A percentile compares a stretch with the other conserved stretches of the same genome.
Evolutionary conservation across 192 early-diverging fungal genomes (phyloP).

Genomic region (Dispira simplex): DNA sequence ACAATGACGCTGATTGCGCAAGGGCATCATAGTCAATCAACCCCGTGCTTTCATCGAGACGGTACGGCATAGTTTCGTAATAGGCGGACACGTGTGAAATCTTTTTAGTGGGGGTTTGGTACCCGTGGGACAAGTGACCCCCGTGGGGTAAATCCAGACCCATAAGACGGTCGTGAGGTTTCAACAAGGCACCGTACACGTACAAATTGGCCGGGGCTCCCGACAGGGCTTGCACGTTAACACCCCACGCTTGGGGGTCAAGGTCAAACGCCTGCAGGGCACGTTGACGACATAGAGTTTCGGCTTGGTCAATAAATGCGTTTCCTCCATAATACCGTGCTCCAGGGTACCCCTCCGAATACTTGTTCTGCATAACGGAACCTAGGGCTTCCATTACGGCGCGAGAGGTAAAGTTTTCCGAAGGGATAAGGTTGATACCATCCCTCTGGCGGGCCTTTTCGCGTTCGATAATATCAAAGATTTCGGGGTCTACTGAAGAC

Average conservation of each 20-base stretch:
- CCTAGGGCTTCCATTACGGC: constrained; percentile 94
- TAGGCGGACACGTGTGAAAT: constrained; percentile 90
- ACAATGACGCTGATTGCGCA: constrained; percentile 59
- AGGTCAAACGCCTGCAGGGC: constrained; percentile 89
- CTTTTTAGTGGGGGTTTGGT: constrained; percentile 93
- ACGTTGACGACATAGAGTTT: constrained; percentile 84
- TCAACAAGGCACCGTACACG: constrained; percentile 87
- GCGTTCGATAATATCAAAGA: constrained; percentile 84
- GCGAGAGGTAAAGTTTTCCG: constrained; percentile 97
- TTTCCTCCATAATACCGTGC: constrained; percentile 99
- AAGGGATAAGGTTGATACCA: constrained; percentile 87
- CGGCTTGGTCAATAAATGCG: constrained; percentile 92
- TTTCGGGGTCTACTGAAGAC: constrained; percentile 67
- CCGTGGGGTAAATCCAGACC: constrained; percentile 95
- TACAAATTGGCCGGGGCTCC: constrained; percentile 96
- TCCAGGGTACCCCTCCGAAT: constrained; percentile 94
- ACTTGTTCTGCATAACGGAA: constrained; percentile 99
- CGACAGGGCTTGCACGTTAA: constrained; percentile 94
- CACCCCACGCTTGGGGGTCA: constrained; percentile 71
- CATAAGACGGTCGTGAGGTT: constrained; percentile 97
- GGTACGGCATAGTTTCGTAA: constrained; percentile 95
- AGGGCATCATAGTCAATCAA: constrained; percentile 87
- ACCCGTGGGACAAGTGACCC: constrained; percentile 97
- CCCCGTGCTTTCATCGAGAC: constrained; percentile 77
- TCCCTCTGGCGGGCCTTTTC: constrained; percentile 93